These are phyloP conservation scores for Colletotrichum lentis DNA, from an alignment of 2,329 filamentous ascomycete genomes.

Conservation along the genomic window DNA sequence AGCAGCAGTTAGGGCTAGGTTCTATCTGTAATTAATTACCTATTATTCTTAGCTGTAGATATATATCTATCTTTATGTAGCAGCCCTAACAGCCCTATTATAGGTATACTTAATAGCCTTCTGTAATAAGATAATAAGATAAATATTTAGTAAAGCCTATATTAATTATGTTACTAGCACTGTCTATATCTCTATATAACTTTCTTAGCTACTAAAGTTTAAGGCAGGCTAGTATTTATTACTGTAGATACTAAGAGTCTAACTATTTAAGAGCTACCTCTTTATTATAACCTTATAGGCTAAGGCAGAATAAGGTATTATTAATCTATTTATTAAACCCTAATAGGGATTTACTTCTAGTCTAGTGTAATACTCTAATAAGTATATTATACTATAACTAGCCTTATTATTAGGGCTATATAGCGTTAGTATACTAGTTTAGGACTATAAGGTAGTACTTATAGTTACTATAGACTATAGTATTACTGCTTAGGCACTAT, in stretches of 20 bases:
- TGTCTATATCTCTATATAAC: too few species aligned
- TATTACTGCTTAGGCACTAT: neutral
- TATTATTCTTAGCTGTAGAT: neutral
- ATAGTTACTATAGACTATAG: neutral
- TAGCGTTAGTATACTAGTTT: neutral
- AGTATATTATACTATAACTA: neutral
- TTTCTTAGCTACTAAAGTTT: slow-evolving; percentile 6
- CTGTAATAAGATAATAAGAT: neutral
- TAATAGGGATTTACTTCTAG: neutral
- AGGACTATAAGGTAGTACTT: slow-evolving; percentile 1
- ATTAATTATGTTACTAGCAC: neutral
- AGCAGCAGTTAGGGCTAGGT: too few species aligned
- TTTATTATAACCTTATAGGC: neutral
- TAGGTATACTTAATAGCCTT: neutral
- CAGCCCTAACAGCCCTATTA: neutral
- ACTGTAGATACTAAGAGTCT: slow-evolving; percentile 1
- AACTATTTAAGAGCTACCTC: neutral
- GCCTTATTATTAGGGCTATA: neutral
- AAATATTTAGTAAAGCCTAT: slow-evolving; percentile 3
- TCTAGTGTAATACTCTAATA: neutral
- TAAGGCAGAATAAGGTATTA: neutral
- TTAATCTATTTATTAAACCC: slow-evolving; percentile 9
- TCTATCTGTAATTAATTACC: too few species aligned
- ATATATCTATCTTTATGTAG: neutral
- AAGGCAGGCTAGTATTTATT: slow-evolving; percentile 2